Percentiles rank a stretch among this genome's conserved stretches.
These are phyloP conservation scores for Citeromyces hawaiiensis DNA, from an alignment of 1,139 yeast species.

Conservation along the genomic window DNA sequence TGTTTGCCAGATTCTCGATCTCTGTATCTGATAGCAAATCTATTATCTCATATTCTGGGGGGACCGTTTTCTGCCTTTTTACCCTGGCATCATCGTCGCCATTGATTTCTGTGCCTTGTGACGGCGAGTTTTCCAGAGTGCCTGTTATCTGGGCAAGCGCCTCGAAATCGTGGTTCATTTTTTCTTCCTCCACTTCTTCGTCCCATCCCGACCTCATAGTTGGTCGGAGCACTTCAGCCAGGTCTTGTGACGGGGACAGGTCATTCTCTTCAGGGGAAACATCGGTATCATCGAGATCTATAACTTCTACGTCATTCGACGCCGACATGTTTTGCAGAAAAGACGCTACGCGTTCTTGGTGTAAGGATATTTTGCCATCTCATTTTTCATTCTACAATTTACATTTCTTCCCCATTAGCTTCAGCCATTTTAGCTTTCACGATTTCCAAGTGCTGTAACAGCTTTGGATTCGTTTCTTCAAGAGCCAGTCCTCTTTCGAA, in stretches of 20 bases:
- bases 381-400: not conserved
- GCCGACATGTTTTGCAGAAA: not conserved
- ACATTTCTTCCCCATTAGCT: slow-evolving; percentile 32
- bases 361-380: not conserved
- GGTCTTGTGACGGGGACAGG: not conserved
- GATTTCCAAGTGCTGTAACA: slow-evolving; percentile 28
- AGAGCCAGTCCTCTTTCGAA: slow-evolving; percentile 68
- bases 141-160: slow-evolving; percentile 3
- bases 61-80: slow-evolving; percentile 5
- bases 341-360: not conserved
- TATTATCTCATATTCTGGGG: slow-evolving; percentile 1
- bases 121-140: slow-evolving; percentile 4
- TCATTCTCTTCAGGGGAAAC: slow-evolving; percentile 3
- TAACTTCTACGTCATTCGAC: slow-evolving; percentile 2
- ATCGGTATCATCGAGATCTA: slow-evolving; percentile 3
- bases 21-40: slow-evolving; percentile 1
- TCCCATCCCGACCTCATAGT: not conserved
- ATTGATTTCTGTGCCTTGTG: slow-evolving; percentile 3
- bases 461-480: slow-evolving; percentile 37
- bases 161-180: not conserved
- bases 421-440: slow-evolving; percentile 33
- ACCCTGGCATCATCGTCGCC: slow-evolving; percentile 4
- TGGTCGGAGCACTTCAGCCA: not conserved
- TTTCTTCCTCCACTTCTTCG: not conserved
- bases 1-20: not conserved